phyloP scores from a whole-genome alignment of 495 filamentous ascomycete genomes.

The Xylaria nigripes region DNA sequence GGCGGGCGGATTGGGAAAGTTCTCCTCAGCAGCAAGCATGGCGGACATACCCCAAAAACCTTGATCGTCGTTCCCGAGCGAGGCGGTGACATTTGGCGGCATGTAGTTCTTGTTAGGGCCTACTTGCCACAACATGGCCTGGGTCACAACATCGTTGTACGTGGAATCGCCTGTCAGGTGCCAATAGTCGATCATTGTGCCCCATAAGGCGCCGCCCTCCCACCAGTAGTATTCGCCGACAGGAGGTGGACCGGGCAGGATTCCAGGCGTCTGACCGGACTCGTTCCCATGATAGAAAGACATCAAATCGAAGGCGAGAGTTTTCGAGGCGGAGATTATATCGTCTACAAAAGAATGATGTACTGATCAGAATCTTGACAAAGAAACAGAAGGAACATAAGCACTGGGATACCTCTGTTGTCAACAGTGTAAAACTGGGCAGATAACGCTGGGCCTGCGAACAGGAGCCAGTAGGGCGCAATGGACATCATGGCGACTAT shows the following conservation, averaged over 20 bases:
- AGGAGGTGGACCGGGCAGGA: slow-evolving; percentile 49
- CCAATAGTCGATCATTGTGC: slow-evolving; percentile 63
- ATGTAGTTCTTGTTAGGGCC: slow-evolving; percentile 55
- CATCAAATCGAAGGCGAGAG: slow-evolving; percentile 52
- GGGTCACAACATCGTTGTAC: slow-evolving; percentile 51
- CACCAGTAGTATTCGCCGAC: slow-evolving; percentile 52
- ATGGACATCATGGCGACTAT: slow-evolving; percentile 15
- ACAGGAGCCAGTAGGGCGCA: slow-evolving; percentile 12
- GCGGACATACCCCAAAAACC: slow-evolving; percentile 76
- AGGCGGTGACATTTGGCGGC: slow-evolving; percentile 62
- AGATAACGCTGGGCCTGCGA: slow-evolving; percentile 9
- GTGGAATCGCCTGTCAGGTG: slow-evolving; percentile 56
- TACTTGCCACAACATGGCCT: slow-evolving; percentile 57
- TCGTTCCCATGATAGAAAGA: slow-evolving; percentile 50
- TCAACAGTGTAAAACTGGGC: slow-evolving; percentile 20
- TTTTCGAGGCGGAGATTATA: slow-evolving; percentile 46
- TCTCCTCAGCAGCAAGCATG: slow-evolving; percentile 66
- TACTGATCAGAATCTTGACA: slow-evolving; percentile 8
- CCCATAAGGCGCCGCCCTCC: slow-evolving; percentile 45
- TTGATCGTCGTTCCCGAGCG: slow-evolving; percentile 75
- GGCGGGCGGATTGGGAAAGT: slow-evolving; percentile 53
- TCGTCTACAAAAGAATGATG: slow-evolving; percentile 29
- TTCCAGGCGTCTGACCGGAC: slow-evolving; percentile 54
- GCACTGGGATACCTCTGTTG: slow-evolving; percentile 14
- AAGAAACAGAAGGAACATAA: background rate